These are phyloP conservation scores for Calonectria naviculata DNA, from an alignment of 2,329 filamentous ascomycete genomes.

Conservation along the genomic window DNA sequence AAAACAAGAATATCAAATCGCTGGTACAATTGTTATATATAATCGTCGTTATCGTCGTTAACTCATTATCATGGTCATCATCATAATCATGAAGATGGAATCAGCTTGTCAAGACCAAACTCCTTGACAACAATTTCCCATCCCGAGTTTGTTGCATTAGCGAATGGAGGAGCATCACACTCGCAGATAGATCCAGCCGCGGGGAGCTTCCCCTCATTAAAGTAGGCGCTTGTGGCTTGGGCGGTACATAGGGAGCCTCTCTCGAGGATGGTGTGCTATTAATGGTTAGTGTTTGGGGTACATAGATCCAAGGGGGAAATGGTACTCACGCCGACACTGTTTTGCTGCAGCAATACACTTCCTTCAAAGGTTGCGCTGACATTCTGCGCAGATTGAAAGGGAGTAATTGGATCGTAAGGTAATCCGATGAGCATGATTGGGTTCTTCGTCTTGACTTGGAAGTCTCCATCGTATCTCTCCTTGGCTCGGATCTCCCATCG, in stretches of 20 bases:
- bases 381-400: not conserved
- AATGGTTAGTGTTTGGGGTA: not conserved
- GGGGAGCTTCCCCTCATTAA: not conserved
- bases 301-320: too few species aligned
- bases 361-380: not conserved
- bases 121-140: not conserved
- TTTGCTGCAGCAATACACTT: not conserved
- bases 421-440: slow-evolving; percentile 3
- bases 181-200: not conserved
- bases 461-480: slow-evolving; percentile 1
- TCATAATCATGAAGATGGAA: not conserved
- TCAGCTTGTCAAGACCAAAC: not conserved
- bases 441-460: not conserved
- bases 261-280: not conserved
- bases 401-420: not conserved
- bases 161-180: not conserved
- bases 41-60: not conserved
- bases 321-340: not conserved
- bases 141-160: not conserved
- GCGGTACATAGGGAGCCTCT: not conserved
- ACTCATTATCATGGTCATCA: not conserved
- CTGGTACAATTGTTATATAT: not conserved
- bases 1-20: not conserved
- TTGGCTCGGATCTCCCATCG: not conserved
- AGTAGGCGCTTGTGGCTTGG: not conserved